Evolutionary conservation across 805 yeast genomes (phyloP).

Genomic region (Wickerhamiella parazyma): DNA sequence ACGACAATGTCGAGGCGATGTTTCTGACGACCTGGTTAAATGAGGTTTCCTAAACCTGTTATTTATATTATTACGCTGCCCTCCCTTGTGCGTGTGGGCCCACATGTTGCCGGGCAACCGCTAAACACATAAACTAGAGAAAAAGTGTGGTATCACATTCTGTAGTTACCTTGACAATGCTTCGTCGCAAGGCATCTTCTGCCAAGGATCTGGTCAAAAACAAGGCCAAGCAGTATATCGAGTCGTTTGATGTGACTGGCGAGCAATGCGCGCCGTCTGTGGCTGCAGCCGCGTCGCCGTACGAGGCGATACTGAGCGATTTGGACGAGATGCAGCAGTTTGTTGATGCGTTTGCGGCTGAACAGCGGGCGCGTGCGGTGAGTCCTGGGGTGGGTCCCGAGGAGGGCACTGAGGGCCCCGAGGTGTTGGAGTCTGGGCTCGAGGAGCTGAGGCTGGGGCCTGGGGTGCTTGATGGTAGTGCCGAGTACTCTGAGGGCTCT

Average conservation of each 20-base stretch:
- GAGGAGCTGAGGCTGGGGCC: no score
- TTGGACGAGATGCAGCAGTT: background rate
- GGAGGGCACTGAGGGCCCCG: background rate
- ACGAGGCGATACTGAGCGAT: background rate
- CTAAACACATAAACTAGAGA: no score
- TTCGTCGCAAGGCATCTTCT: background rate
- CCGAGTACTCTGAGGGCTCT: no score
- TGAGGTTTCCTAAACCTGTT: background rate
- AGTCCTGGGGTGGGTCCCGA: background rate
- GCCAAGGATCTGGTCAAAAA: background rate
- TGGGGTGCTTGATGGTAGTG: no score
- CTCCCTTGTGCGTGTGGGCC: no score
- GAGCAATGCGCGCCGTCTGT: no score
- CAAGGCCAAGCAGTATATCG: background rate
- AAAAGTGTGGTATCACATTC: background rate
- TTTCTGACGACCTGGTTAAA: slow-evolving; percentile 17
- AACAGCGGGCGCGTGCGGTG: no score
- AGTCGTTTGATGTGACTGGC: background rate
- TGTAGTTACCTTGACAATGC: no score
- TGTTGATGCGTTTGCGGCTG: no score
- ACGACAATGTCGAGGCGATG: slow-evolving; percentile 19
- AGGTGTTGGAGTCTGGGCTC: background rate
- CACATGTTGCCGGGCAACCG: no score
- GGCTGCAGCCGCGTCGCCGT: no score
- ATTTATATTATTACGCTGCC: no score